Conservation (phyloP, 371 early-diverging fungal species). For the Rhizopus delemar region DNA sequence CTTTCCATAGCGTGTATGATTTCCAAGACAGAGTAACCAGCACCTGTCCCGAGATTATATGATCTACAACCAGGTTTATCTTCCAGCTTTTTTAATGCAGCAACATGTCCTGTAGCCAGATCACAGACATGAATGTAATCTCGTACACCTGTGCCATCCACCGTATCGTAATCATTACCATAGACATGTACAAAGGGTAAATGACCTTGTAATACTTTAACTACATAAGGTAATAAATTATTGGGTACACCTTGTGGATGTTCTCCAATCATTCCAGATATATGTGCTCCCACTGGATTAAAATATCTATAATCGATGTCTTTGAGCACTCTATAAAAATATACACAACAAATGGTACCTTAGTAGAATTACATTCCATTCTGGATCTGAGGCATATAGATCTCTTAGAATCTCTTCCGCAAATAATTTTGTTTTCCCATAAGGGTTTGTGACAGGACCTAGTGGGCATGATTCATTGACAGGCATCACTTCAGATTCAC, state of each 20-base stretch:
- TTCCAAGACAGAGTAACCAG: slow-evolving; percentile 75
- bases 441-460: slow-evolving; percentile 78
- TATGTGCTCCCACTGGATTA: slow-evolving; percentile 91
- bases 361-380: slow-evolving; percentile 70
- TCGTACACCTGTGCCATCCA: slow-evolving; percentile 90
- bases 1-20: slow-evolving; percentile 78
- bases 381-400: slow-evolving; percentile 53
- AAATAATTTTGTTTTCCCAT: slow-evolving; percentile 85
- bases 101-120: slow-evolving; percentile 83
- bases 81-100: slow-evolving; percentile 72
- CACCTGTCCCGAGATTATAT: slow-evolving; percentile 90
- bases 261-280: slow-evolving; percentile 60
- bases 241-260: slow-evolving; percentile 66
- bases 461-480: slow-evolving; percentile 64
- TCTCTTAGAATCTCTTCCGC: slow-evolving; percentile 82
- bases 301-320: slow-evolving; percentile 64
- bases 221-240: slow-evolving; percentile 87
- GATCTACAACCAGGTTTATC: slow-evolving; percentile 59
- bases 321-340: background rate
- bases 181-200: slow-evolving; percentile 73
- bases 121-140: slow-evolving; percentile 93
- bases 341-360: slow-evolving; percentile 32
- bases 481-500: slow-evolving; percentile 61
- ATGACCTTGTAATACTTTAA: slow-evolving; percentile 79
- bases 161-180: slow-evolving; percentile 85